Percentiles rank a stretch among this genome's conserved stretches.
These are phyloP conservation scores for Suhomyces xylopsoci DNA, from an alignment of 805 yeast genomes.

Conservation along the genomic window DNA sequence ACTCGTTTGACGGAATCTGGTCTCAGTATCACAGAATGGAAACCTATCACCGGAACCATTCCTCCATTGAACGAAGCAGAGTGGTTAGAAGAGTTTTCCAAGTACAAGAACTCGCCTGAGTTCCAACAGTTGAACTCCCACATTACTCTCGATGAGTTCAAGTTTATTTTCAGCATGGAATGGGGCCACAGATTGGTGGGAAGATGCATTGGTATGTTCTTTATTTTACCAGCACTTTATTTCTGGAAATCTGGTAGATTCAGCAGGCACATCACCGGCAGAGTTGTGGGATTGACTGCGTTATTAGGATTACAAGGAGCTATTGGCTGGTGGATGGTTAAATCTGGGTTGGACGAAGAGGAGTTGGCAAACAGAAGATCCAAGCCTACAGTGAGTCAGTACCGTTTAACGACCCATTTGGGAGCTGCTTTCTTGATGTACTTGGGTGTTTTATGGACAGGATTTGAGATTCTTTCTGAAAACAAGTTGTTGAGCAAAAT, in stretches of 20 bases:
- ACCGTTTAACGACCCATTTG: constrained; percentile 87
- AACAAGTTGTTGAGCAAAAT: constrained; percentile 53
- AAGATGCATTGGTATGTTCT: constrained; percentile 79
- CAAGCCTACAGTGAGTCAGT: constrained; percentile 97
- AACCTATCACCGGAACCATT: constrained; percentile 90
- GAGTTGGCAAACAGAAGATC: constrained; percentile 75
- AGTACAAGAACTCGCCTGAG: constrained; percentile 86
- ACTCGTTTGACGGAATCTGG: constrained; percentile 96
- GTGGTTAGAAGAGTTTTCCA: constrained; percentile 82
- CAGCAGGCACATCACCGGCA: constrained; percentile 60
- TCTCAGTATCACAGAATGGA: constrained; percentile 95
- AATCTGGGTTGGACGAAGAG: constrained; percentile 84
- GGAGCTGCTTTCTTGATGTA: constrained; percentile 90
- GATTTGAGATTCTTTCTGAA: constrained; percentile 77
- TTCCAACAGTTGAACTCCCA: constrained; percentile 85
- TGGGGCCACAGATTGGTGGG: constrained; percentile 96
- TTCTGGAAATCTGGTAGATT: constrained; percentile 67
- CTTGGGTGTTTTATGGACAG: constrained; percentile 87
- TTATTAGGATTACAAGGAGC: constrained; percentile 91
- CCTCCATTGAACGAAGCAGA: constrained; percentile 82
- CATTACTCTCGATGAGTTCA: constrained; percentile 86
- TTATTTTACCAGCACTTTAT: constrained; percentile 82
- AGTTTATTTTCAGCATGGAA: constrained; percentile 94
- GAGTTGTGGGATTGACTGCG: constrained; percentile 69
- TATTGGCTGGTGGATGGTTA: constrained; percentile 99